A percentile compares a stretch with the other conserved stretches of the same genome.
Conservation (phyloP, 768 basidiomycete species). For the Cubamyces sp. region DNA sequence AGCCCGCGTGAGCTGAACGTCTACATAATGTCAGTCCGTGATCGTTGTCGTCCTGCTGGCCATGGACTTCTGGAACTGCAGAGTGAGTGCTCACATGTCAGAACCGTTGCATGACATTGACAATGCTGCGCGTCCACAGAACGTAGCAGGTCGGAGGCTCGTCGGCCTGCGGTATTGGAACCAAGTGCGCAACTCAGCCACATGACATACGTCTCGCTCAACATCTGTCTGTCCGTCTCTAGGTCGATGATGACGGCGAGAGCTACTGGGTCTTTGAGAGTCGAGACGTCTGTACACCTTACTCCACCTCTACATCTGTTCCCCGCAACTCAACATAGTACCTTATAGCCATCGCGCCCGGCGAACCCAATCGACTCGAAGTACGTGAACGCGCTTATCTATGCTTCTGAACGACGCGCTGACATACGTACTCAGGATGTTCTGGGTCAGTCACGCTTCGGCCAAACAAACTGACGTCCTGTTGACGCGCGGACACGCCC, state of each 20-base stretch:
- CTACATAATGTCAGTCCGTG: constrained; percentile 62
- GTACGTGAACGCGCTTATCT: constrained; percentile 46
- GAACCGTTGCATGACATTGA: not conserved
- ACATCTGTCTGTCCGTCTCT: constrained; percentile 10
- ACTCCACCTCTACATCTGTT: not conserved
- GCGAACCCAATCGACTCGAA: constrained; percentile 88
- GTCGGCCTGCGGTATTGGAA: constrained; percentile 99
- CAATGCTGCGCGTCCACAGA: constrained; percentile 50
- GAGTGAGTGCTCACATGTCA: constrained; percentile 52
- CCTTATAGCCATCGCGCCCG: constrained; percentile 76
- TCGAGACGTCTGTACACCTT: constrained; percentile 71
- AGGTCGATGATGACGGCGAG: constrained; percentile 97
- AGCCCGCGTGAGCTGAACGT: constrained; percentile 5
- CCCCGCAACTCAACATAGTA: constrained; percentile 3
- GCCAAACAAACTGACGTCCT: not conserved
- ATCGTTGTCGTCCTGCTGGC: constrained; percentile 90
- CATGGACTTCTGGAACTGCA: constrained; percentile 98
- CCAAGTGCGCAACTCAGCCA: constrained; percentile 53
- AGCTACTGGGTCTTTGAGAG: constrained; percentile 98
- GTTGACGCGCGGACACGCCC: constrained; percentile 16
- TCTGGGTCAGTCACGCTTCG: constrained; percentile 64
- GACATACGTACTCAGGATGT: constrained; percentile 65
- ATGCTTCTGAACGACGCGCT: constrained; percentile 8
- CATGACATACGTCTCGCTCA: constrained; percentile 17
- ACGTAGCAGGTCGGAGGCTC: constrained; percentile 90